Evolutionary conservation across 75 land plant genomes (phyloP).

Genomic region (Selaginella moellendorffii): DNA sequence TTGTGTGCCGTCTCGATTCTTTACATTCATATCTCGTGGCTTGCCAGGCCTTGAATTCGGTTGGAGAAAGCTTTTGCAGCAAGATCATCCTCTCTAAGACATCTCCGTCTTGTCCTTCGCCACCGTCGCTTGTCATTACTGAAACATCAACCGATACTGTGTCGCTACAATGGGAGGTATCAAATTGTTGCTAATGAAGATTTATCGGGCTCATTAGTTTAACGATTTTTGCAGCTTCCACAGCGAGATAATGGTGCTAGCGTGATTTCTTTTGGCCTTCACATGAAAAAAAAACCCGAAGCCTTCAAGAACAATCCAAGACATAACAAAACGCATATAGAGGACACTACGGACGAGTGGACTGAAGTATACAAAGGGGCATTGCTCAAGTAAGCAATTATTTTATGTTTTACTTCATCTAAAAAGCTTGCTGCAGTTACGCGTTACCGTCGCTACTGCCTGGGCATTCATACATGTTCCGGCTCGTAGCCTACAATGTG

Average conservation of each 20-base stretch:
- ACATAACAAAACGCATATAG: background rate
- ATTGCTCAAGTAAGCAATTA: slow-evolving; percentile 9
- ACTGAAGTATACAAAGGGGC: slow-evolving; percentile 5
- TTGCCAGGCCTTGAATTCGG: slow-evolving; percentile 11
- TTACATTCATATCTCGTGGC: background rate
- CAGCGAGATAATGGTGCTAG: slow-evolving; percentile 16
- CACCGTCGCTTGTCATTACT: background rate
- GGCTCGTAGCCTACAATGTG: slow-evolving; percentile 12
- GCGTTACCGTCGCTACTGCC: slow-evolving; percentile 9
- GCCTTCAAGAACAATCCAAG: background rate
- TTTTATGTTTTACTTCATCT: background rate
- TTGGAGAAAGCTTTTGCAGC: slow-evolving; percentile 11
- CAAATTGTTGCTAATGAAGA: background rate
- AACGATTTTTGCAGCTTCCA: slow-evolving; percentile 7
- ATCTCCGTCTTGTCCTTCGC: slow-evolving; percentile 13
- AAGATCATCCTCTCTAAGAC: background rate
- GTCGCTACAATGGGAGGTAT: slow-evolving; percentile 12
- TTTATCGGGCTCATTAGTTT: background rate
- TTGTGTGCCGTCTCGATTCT: slow-evolving; percentile 1
- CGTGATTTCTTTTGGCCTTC: slow-evolving; percentile 9
- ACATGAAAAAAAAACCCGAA: slow-evolving; percentile 1
- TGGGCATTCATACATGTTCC: slow-evolving; percentile 11
- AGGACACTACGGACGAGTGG: background rate
- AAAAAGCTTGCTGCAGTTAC: slow-evolving; percentile 8
- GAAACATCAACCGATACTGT: slow-evolving; percentile 11